Evolutionary conservation across 345 rosid species (phyloP), one percentile per base, ranked within the genome.

Genomic region (Erodium maritimum): DNA sequence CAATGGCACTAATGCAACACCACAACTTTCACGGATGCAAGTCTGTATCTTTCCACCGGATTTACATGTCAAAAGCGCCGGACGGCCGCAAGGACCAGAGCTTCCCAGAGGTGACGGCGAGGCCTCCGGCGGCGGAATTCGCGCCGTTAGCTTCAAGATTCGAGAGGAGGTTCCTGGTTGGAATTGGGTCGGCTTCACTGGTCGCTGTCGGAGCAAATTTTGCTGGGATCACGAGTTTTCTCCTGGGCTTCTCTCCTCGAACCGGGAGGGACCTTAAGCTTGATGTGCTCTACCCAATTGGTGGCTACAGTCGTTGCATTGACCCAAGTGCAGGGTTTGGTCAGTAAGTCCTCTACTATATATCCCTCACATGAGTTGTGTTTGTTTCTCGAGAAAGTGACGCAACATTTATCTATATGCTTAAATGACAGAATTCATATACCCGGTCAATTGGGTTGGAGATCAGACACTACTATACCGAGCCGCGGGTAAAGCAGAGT

Each of bases 181-280:
- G 94, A 29, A 24, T 77, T 23, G 88, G 88, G 21, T 80, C 96
- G 19, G 90, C 96, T 67, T 73, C 94, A 37, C 60, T 87, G 0
- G 88, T 80, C 21, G 96, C 91, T 1, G 61, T 82, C 3, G 99
- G 99, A 11, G 95, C 99, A 12, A 82, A 93, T 66, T 93, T 89
- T 57, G 81, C 75, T 52, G 91, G 94, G 63, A 52, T 82, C 53
- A 89, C 95, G 0, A 93, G 96, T 67, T 82, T 67, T n/a, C 51
- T 93, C 16, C 90, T 93, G 0, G 85, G 94, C 9, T 76, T 87
- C 9, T 81, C 80, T 2, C 94, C 99, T 10, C 86, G 73, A 50
- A 69, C 29, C 17, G 90, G 94, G 23, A 69, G 84, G 62, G 72
- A 66, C 64, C 71, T 89, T 21, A 85, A 87, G 79, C 79, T 93